These are phyloP conservation scores for Scytalidium lignicola DNA, from an alignment of 2,329 filamentous ascomycete genomes.

Conservation along the genomic window DNA sequence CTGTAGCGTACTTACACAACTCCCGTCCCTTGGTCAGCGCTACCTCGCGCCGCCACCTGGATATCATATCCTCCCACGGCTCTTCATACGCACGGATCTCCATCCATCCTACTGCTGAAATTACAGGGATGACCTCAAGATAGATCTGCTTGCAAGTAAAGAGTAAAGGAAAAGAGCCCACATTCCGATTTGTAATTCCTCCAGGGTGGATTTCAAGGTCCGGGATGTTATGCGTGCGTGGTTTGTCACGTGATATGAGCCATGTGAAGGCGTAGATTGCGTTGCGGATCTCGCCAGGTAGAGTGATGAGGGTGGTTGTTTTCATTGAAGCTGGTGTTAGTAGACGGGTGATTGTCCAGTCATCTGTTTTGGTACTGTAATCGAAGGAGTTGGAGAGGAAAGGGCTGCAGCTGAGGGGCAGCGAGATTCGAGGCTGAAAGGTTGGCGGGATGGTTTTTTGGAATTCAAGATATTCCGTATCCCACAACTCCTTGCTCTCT, in stretches of 20 bases:
- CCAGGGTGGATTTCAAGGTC: background rate
- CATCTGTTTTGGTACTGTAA: background rate
- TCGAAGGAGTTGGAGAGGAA: too few relatives aligned
- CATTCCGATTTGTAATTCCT: background rate
- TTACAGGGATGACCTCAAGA: background rate
- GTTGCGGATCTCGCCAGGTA: background rate
- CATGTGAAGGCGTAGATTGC: background rate
- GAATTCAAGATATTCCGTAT: too few relatives aligned
- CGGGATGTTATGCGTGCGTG: background rate
- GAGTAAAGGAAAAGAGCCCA: background rate
- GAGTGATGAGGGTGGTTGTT: background rate
- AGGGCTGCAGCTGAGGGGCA: too few relatives aligned
- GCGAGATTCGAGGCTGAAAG: too few relatives aligned
- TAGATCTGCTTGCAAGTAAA: constrained; percentile 1
- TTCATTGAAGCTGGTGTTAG: background rate
- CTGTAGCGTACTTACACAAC: background rate
- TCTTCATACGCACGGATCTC: background rate
- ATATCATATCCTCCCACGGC: background rate
- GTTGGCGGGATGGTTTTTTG: background rate
- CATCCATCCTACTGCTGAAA: background rate
- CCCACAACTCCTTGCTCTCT: background rate
- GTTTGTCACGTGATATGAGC: background rate
- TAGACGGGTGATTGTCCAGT: background rate
- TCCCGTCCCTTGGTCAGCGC: background rate
- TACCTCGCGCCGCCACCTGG: background rate